Percentiles rank a stretch among this genome's conserved stretches.
These are phyloP conservation scores for Vitis hybrid DNA, from an alignment of 177 flowering plant species.

Conservation along the genomic window DNA sequence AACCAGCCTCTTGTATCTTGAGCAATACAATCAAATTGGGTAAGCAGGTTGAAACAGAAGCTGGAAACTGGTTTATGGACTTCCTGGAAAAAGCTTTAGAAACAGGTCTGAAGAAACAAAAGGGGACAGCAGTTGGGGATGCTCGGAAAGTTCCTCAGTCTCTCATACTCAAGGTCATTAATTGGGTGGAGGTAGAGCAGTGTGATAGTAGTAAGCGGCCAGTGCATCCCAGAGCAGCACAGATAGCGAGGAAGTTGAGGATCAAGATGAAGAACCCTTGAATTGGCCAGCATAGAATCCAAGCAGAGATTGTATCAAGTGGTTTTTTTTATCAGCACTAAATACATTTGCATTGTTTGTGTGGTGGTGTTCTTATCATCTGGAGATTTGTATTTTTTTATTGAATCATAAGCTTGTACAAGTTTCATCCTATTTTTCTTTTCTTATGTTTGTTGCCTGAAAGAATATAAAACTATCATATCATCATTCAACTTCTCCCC, in stretches of 20 bases:
- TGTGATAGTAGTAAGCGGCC: slow-evolving; percentile 58
- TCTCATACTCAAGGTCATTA: slow-evolving; percentile 69
- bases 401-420: neutral
- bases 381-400: neutral
- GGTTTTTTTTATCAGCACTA: too few relatives aligned
- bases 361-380: neutral
- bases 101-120: slow-evolving; percentile 59
- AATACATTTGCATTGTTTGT: too few relatives aligned
- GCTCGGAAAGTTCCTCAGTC: slow-evolving; percentile 64
- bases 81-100: slow-evolving; percentile 84
- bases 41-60: slow-evolving; percentile 72
- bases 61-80: slow-evolving; percentile 95
- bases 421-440: neutral
- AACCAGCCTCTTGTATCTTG: slow-evolving; percentile 41
- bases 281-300: neutral
- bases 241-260: slow-evolving; percentile 79
- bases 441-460: neutral
- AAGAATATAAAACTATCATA: too few relatives aligned
- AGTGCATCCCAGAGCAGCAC: slow-evolving; percentile 78
- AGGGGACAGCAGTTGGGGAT: slow-evolving; percentile 41
- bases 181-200: slow-evolving; percentile 92
- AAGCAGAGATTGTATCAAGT: neutral
- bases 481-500: too few relatives aligned
- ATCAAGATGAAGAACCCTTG: slow-evolving; percentile 90
- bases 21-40: slow-evolving; percentile 68